Base-by-base conservation (phyloP, 495 filamentous ascomycete species). In the Penicillium fimorum region DNA sequence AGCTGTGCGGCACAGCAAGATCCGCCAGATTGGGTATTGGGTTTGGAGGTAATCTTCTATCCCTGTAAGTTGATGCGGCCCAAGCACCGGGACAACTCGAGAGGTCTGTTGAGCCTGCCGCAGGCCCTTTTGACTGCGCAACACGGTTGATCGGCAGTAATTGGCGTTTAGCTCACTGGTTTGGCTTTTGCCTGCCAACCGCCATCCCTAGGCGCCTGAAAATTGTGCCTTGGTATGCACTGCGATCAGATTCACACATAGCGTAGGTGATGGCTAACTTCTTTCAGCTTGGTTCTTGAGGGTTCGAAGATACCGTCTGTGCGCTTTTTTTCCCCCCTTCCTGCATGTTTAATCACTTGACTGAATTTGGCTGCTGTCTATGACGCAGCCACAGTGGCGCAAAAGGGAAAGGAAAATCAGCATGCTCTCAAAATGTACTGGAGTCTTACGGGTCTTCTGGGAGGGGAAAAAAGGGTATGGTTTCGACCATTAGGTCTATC, bases 11-110 rank as follows among this genome's bases (percentile, higher is more conserved):
- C 57, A 56, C 57, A 60, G 49, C 35, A 47, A 46, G 51, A 52
- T 57, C 62, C 59, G 56, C 52, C 27, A 30, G 43, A 32, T 45
- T 65, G 56, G 56, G 41, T 50, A 56, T 67, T 64, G 64, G 61
- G 58, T 56, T 53, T 59, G 27, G 47, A 60, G 42, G 50, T 40
- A 55, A 32, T 41, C 38, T 27, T 46, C 27, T 22, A 60, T 53
- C 55, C 64, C 46, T 59, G 64, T 29, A 43, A 40, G 24, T 38
- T 17, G 10, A 15, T 58, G 55, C 13, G 38, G 44, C 41, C 54
- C 41, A 57, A 61, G 47, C 35, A 46, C 55, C 33, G 18, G 43
- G 43, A 17, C 50, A 46, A 18, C 24, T 33, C 12, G 11, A 37
- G 24, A 30, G 33, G 38, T n/a, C 25, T 43, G 47, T 30, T 47